phyloP scores from a whole-genome alignment of 257 asterid genomes.

The Jasminum sambac region DNA sequence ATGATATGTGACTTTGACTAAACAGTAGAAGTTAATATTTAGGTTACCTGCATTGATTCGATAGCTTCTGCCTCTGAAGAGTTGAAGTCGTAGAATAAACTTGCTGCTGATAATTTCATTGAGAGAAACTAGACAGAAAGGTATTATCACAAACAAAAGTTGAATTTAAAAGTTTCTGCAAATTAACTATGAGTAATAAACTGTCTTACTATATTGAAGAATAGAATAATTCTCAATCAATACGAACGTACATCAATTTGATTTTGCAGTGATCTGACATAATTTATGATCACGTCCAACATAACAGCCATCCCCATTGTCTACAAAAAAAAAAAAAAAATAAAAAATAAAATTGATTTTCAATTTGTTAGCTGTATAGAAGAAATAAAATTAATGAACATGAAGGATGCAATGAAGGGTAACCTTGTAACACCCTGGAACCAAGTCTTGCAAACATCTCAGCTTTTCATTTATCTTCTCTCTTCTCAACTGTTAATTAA shows the following conservation, averaged over 20 bases:
- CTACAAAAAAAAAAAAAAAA: slow-evolving; percentile 37
- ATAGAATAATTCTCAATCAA: not conserved
- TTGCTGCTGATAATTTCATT: slow-evolving; percentile 94
- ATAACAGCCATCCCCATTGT: slow-evolving; percentile 99
- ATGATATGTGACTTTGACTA: not conserved
- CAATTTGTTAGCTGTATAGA: not conserved
- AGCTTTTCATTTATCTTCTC: slow-evolving; percentile 91
- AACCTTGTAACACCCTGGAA: slow-evolving; percentile 98
- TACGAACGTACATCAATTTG: slow-evolving; percentile 74
- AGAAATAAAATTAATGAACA: not conserved
- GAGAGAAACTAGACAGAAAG: slow-evolving; percentile 70
- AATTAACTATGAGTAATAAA: not conserved
- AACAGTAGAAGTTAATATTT: not conserved
- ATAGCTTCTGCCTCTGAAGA: slow-evolving; percentile 72
- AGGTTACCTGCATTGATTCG: slow-evolving; percentile 57
- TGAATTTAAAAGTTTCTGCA: not conserved
- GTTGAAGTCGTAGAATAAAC: slow-evolving; percentile 84
- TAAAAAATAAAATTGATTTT: not conserved
- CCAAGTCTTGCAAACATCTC: slow-evolving; percentile 86
- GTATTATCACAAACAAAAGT: not conserved
- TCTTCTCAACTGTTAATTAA: slow-evolving; percentile 57
- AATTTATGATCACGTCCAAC: slow-evolving; percentile 88
- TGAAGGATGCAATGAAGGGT: not conserved
- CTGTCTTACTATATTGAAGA: not conserved
- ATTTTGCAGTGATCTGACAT: slow-evolving; percentile 85